Conservation (phyloP, 768 basidiomycete genomes). For the Agaricus bisporus region DNA sequence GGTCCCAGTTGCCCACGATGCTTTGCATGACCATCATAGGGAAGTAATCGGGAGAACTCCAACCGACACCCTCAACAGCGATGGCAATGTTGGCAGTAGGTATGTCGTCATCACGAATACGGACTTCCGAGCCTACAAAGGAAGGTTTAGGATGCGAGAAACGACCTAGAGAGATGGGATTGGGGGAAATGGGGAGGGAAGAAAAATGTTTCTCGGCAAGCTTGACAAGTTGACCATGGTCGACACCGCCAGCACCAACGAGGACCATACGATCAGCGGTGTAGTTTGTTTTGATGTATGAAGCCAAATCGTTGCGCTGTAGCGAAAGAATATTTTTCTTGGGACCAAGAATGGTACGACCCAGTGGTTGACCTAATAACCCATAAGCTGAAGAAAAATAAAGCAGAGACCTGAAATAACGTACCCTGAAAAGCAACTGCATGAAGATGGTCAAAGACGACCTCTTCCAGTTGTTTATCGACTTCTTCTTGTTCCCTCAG, state of each 20-base stretch:
- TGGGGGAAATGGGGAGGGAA: constrained; percentile 76
- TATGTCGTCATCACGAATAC: constrained; percentile 88
- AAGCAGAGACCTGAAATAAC: constrained; percentile 19
- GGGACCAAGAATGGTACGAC: constrained; percentile 95
- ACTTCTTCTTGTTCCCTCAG: constrained; percentile 98
- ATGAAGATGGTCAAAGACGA: constrained; percentile 98
- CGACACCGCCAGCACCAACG: constrained; percentile 93
- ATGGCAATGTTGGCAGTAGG: constrained; percentile 91
- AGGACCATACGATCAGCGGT: constrained; percentile 99
- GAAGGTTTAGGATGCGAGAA: constrained; percentile 67
- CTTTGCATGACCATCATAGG: constrained; percentile 98
- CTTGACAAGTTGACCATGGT: constrained; percentile 87
- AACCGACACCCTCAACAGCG: constrained; percentile 96
- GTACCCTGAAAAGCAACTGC: constrained; percentile 93
- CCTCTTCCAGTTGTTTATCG: constrained; percentile 97
- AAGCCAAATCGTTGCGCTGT: constrained; percentile 78
- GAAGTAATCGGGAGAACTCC: constrained; percentile 98
- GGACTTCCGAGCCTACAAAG: constrained; percentile 94
- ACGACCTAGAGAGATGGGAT: constrained; percentile 85
- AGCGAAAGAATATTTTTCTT: constrained; percentile 95
- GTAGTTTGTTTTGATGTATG: constrained; percentile 97
- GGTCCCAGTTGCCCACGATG: constrained; percentile 99
- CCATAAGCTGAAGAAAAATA: constrained; percentile 7
- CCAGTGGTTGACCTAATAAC: constrained; percentile 79
- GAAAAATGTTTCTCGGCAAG: constrained; percentile 94